Base-by-base conservation (phyloP, 345 rosid species). In the Aegle marmelos region DNA sequence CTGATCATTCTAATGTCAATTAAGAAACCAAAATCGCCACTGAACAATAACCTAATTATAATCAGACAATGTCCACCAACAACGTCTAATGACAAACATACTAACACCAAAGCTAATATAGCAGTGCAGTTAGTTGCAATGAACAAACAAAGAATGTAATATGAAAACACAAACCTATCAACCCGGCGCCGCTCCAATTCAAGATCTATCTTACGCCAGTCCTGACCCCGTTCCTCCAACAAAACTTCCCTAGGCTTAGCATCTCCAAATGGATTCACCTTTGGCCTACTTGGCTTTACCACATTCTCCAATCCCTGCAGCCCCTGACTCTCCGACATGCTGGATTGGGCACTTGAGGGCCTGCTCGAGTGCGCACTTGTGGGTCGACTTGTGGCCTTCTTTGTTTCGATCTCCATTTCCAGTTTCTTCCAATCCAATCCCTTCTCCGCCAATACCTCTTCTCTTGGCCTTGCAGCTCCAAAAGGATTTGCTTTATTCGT, bases 181-280 rank as follows among this genome's bases (percentile, higher is more conserved):
- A 92, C 84, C 24, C 93, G 70, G 80, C 95, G 93, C 79, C 88
- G 98, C 80, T 96, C 98, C 87, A 96, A 88, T 62, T 96, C 89
- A 76, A 85, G 82, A 84, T 96, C 98, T 81, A 94, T 89, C 86
- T 92, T 94, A 0, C 95, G 92, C 99, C 99, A 92, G 83, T 96
- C 95, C 85, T 86, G 82, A 56, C 99, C 98, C 79, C 92, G 90
- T 82, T 92, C 89, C 85, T 90, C 88, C 84, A 96, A 82, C 93
- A 94, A 87, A 60, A 96, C 91, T 79, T 96, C 99, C 74, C 98
- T 83, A 54, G 99, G 99, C 80, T 91, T 96, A 45, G 99, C 99
- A 69, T 92, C 92, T 13, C 99, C 99, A 83, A 96, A 96, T 0
- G 99, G 99, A 89, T 96, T 94, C 74, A 90, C 89, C 85, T 89